A percentile compares a stretch with the other conserved stretches of the same genome.
Evolutionary conservation across 371 early-diverging fungal species (phyloP).

Genomic region (Mucor sp.): DNA sequence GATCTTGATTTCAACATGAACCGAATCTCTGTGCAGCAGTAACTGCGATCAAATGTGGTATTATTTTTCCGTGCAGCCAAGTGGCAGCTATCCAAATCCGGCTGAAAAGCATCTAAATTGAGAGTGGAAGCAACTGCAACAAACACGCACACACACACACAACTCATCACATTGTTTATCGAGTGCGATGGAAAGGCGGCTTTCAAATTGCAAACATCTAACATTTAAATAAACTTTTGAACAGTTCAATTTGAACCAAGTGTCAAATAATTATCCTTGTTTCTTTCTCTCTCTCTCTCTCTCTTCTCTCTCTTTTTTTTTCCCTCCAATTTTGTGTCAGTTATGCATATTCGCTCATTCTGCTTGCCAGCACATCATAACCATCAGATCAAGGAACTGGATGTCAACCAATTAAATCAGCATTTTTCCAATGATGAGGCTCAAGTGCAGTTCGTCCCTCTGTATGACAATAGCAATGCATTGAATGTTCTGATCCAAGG

Average conservation of each 20-base stretch:
- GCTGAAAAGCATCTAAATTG: background rate
- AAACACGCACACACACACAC: background rate
- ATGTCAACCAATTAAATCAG: background rate
- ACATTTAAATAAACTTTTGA: background rate
- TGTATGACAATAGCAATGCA: background rate
- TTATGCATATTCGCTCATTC: background rate
- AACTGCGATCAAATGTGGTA: background rate
- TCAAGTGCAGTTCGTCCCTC: conserved; percentile 5
- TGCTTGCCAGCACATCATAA: background rate
- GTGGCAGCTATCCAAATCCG: background rate
- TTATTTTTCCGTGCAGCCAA: background rate
- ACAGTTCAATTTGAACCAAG: conserved; percentile 1
- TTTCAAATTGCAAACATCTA: background rate
- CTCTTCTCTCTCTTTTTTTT: background rate
- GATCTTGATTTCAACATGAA: background rate
- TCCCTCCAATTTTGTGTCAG: background rate
- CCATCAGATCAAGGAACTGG: background rate
- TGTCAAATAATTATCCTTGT: background rate
- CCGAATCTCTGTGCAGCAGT: background rate
- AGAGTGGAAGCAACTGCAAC: too few species aligned
- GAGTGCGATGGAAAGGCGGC: background rate
- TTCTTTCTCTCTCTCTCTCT: background rate
- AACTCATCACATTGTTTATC: background rate
- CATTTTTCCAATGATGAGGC: background rate
- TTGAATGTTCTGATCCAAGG: conserved; percentile 7